Base-by-base conservation (phyloP, 257 asterid genomes). In the Ilex asprella region DNA sequence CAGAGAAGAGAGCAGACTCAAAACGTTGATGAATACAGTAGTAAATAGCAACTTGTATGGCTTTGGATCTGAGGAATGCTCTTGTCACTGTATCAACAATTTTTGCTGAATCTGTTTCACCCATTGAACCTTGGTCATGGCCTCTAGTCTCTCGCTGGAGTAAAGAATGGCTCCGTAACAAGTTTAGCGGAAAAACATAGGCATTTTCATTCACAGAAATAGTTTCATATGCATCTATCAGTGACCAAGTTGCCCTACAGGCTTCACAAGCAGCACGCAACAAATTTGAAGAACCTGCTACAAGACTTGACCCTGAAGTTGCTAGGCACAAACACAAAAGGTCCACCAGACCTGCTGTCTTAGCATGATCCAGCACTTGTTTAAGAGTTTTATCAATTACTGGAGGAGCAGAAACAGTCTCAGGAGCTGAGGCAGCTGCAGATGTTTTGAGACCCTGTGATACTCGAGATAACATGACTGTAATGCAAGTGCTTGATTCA, bases 231-330 rank as follows among this genome's bases (percentile, higher is more conserved):
- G 89, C 86, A 67, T 87, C 93, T 31, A 93, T 67, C 67, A 93
- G 87, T 57, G 81, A 84, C 97, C 95, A 87, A 74, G 78, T 77
- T 51, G 86, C 94, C 75, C 88, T 75, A 80, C 95, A 93, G 63
- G 90, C 91, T 82, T 93, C 99, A 74, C 88, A 91, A 55, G 95
- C 95, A 81, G 95, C 95, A 75, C 94, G 86, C 78, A 87, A 65
- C 77, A 87, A 77, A 80, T 72, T 78, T 65, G 95, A 85, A 55
- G 99, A 87, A 64, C 95, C 97, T 72, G 96, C 84, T 76, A 84
- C 82, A 75, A 84, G 86, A 76, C 88, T 88, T 67, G 79, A 67
- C 65, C 99, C 99, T 59, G 89, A 93, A 53, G 95, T 79, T 72
- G 84, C 96, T 83, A 93, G 74, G 87, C 95, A 83, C 75, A 77